Conservation (phyloP, 345 rosid species). For the Turritis glabra region DNA sequence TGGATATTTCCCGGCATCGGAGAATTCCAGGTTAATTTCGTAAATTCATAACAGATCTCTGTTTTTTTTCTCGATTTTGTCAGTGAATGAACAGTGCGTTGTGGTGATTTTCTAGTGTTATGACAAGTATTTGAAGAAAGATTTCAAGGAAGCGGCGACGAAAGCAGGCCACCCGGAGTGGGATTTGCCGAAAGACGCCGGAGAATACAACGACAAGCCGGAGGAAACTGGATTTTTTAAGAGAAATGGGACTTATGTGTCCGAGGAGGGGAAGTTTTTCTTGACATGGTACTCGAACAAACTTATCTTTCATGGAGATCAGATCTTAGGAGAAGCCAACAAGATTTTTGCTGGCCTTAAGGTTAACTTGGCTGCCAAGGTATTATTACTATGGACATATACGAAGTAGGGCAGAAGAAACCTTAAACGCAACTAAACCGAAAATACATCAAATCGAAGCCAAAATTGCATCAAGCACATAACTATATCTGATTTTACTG, state of each 20-base stretch:
- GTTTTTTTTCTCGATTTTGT: not conserved
- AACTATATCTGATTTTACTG: too few species aligned
- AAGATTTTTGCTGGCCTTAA: slow-evolving; percentile 62
- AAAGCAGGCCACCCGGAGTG: slow-evolving; percentile 76
- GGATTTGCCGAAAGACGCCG: slow-evolving; percentile 78
- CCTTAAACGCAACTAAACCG: too few species aligned
- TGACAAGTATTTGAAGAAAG: slow-evolving; percentile 63
- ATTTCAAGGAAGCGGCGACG: slow-evolving; percentile 63
- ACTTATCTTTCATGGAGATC: slow-evolving; percentile 72
- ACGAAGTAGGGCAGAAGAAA: too few species aligned
- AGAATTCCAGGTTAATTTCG: slow-evolving; percentile 65
- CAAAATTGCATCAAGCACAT: too few species aligned
- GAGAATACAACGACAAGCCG: slow-evolving; percentile 62
- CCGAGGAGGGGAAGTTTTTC: slow-evolving; percentile 70
- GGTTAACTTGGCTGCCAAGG: slow-evolving; percentile 85
- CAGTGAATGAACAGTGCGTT: not conserved
- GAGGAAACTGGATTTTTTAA: slow-evolving; percentile 63
- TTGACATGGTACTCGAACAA: slow-evolving; percentile 78
- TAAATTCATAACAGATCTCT: not conserved
- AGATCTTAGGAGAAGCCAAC: slow-evolving; percentile 78
- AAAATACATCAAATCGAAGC: too few species aligned
- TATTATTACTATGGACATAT: too few species aligned
- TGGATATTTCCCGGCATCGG: slow-evolving; percentile 87
- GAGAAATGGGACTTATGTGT: slow-evolving; percentile 57
- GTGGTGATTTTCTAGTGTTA: slow-evolving; percentile 53